These are phyloP conservation scores for Lathyrus tuberosus DNA, from an alignment of 306 rosid species.

Conservation along the genomic window DNA sequence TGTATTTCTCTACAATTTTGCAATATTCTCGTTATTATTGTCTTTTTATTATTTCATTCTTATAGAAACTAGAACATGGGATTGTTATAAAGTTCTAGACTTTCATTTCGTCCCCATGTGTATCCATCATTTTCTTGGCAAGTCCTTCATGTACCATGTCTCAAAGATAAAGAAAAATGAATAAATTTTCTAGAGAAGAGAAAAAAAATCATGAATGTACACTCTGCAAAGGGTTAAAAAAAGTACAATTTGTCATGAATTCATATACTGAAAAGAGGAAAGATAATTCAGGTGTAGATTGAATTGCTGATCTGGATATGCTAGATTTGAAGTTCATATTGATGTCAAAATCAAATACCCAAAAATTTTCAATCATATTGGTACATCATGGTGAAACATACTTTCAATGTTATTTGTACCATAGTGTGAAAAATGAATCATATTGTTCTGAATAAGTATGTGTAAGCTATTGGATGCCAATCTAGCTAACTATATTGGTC, in stretches of 20 bases:
- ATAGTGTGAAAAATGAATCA: constrained; percentile 9
- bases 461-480: background rate
- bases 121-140: constrained; percentile 40
- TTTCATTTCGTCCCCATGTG: constrained; percentile 38
- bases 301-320: constrained; percentile 6
- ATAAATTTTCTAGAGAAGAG: constrained; percentile 32
- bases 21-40: constrained; percentile 33
- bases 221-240: constrained; percentile 22
- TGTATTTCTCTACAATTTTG: constrained; percentile 33
- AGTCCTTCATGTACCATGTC: constrained; percentile 38
- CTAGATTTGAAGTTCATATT: constrained; percentile 24
- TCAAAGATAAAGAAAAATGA: constrained; percentile 30
- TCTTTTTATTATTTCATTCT: constrained; percentile 20
- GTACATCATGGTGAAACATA: constrained; percentile 21
- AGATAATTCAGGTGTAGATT: constrained; percentile 28
- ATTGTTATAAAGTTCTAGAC: constrained; percentile 27
- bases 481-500: background rate
- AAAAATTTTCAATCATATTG: constrained; percentile 30
- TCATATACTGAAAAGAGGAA: constrained; percentile 28
- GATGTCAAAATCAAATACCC: constrained; percentile 23
- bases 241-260: constrained; percentile 34
- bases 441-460: constrained; percentile 8
- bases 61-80: constrained; percentile 46
- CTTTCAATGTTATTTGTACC: constrained; percentile 30
- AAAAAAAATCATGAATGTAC: constrained; percentile 31